Base-by-base conservation (phyloP, 1,139 yeast genomes). In the Meyerozyma athensensis region DNA sequence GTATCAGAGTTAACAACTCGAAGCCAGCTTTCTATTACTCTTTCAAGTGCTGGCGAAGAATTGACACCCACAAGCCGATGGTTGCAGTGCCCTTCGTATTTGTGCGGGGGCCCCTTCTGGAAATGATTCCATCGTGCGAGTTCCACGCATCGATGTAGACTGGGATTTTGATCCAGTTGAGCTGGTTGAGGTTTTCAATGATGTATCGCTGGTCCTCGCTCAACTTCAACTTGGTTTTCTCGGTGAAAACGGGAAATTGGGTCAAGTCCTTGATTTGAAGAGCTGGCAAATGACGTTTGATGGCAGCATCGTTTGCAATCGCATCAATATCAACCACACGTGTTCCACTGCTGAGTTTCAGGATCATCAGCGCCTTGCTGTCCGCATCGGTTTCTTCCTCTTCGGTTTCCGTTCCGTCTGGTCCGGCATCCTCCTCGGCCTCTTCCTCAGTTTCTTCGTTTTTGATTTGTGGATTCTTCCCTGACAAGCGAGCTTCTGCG, bases 111-210 rank as follows among this genome's bases (percentile, higher is more conserved):
- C 89, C 89, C 40, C 81, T 65, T 43, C 94, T 65, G 8, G 86
- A 83, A 18, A 81, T 80, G 31, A 83, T 78, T 0, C 82, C 81
- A 48, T 79, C 87, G 50, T 84, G 94, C 0, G 92, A 77, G 54
- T 83, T 83, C 57, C 81, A 66, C 12, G 79, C 73, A 46, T 79
- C 83, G 33, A 81, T 65, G 48, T 75, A 79, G 2, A 79, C 77
- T 0, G 89, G 81, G 12, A 82, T 64, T 49, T 82, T 81, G 36
- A 74, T 62, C 89, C 90, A 82, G n/a, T 68, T 62, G 9, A 83
- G 49, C 19, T 58, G 47, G 49, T 79, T 79, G 50, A 84, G 61
- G 44, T 76, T 74, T 2, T 65, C 52, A 24, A 74, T 54, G 21
- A 81, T 81, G 13, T 46, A 50, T 30, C 43, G 42, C 42, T 80